Evolutionary conservation across 306 rosid species (phyloP), one percentile per base, ranked within the genome.

Genomic region (Boehmeria nivea): DNA sequence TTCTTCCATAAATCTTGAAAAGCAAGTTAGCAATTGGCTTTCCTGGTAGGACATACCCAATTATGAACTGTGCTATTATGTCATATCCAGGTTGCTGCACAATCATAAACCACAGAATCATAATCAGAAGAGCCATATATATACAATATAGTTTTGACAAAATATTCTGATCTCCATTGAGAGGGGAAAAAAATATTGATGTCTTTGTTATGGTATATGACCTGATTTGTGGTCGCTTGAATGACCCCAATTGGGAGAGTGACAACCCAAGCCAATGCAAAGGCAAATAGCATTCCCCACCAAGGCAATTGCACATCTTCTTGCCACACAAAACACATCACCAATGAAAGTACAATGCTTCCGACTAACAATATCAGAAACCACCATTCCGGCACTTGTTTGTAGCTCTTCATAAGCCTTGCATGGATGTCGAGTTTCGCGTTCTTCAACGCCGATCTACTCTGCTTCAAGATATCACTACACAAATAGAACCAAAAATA

Each of bases 21-120:
- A 93, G 84, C 71, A 93, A 77, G 76, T 85, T 93, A 47, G 99
- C 99, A 28, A 93, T 93, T 57, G 99, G 99, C 67, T 85, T 83
- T 50, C 99, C 99, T 8, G 99, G 99, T 49, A 93, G 85, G 20
- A 85, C 26, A 66, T 87, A 93, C 47, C 99, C 99, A 67, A 93
- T 83, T 27, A 93, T 73, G 87, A 87, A 93, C 73, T 93, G 96
- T 42, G 99, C 99, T 68, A 87, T 93, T 43, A 93, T 79, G 76
- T 93, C 99, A 57, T 85, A 93, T 73, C 99, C 99, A 36, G 99
- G 99, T 93, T 93, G 99, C 99, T 93, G 88, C 76, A 77, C 13
- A 10, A 31, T 31, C 27, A 51, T 27, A 61, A 36, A 24, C 64
- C 45, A 49, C 60, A 49, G 34, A 63, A 59, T 21, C 46, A 7